Evolutionary conservation across 768 basidiomycete species (phyloP), one percentile per base, ranked within the genome.

Genomic region (Scleroderma bovista): DNA sequence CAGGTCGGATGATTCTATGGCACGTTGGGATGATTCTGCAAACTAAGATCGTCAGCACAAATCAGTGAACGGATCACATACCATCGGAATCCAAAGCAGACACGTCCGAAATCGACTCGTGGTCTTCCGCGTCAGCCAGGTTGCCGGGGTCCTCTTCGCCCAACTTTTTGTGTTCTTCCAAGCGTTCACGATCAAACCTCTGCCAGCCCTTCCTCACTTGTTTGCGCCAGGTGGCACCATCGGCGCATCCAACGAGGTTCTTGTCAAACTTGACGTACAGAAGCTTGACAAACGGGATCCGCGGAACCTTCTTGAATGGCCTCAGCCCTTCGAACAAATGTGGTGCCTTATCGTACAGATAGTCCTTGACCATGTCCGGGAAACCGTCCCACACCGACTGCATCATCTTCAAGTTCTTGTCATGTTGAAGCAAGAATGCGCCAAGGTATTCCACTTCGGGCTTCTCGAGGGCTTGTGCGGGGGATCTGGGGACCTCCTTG

Each of bases 401-500:
- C 10, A 3, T 1, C 22, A 62, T 44, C 2, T 32, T 44, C 0
- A 16, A 1, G 16, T 34, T 24, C 17, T 51, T 40, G 16, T 50
- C 13, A 7, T 26, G 8, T 17, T 53, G 44, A 1, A 67, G 33
- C 4, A 67, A 38, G 42, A 45, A 65, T n/a, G 59, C 57, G 45
- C 63, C 65, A n/a, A 65, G 5, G 39, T 67, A 65, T 41, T 60
- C 37, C 2, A 40, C 56, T 53, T 0, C 7, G 34, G 51, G 47
- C 17, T 50, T 26, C 7, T 32, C 10, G 7, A 16, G 9, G 8
- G 12, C 37, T 42, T 2, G 16, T 10, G 2, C 19, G 15, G 36
- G 41, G 1, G 24, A 42, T n/a, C 17, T 29, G 6, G 46, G 32
- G 1, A 44, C 0, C 44, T 65, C 57, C 16, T 59, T 9, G 23